Conservation (phyloP, 2,329 filamentous ascomycete species). For the Alternaria arbusti region DNA sequence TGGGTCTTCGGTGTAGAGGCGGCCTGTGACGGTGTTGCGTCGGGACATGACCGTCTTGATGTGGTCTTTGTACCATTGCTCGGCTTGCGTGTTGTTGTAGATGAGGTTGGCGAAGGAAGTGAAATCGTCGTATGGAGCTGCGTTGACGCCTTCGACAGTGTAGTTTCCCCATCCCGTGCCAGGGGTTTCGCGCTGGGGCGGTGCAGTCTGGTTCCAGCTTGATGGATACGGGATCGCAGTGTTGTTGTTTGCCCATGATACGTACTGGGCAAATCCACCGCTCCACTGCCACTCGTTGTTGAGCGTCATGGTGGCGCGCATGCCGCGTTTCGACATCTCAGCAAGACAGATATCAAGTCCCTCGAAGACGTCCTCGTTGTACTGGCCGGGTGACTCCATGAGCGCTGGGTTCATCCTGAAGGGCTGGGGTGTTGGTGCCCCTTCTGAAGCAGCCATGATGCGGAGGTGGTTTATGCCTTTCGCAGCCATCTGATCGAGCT, state of each 20-base stretch:
- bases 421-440: slow-evolving; percentile 47
- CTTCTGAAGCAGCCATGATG: slow-evolving; percentile 51
- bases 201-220: slow-evolving; percentile 48
- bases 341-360: slow-evolving; percentile 48
- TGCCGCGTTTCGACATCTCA: slow-evolving; percentile 50
- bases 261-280: slow-evolving; percentile 49
- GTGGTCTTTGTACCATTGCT: slow-evolving; percentile 48
- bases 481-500: slow-evolving; percentile 50
- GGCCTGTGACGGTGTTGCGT: slow-evolving; percentile 47
- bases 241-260: slow-evolving; percentile 48
- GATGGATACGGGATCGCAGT: slow-evolving; percentile 45
- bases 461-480: slow-evolving; percentile 51
- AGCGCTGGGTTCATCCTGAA: slow-evolving; percentile 50
- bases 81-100: slow-evolving; percentile 44
- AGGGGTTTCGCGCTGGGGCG: slow-evolving; percentile 42
- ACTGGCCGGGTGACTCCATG: slow-evolving; percentile 45
- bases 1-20: slow-evolving; percentile 46
- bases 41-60: slow-evolving; percentile 46
- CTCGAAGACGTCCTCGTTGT: slow-evolving; percentile 48
- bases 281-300: slow-evolving; percentile 51
- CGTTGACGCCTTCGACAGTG: slow-evolving; percentile 43
- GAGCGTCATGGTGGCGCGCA: slow-evolving; percentile 51
- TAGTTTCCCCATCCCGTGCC: slow-evolving; percentile 51
- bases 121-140: slow-evolving; percentile 38
- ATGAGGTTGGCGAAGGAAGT: slow-evolving; percentile 43